A percentile compares a stretch with the other conserved stretches of the same genome.
Evolutionary conservation across 208 protist genomes (phyloP).

Genomic region (Acanthamoeba lugdunensis): DNA sequence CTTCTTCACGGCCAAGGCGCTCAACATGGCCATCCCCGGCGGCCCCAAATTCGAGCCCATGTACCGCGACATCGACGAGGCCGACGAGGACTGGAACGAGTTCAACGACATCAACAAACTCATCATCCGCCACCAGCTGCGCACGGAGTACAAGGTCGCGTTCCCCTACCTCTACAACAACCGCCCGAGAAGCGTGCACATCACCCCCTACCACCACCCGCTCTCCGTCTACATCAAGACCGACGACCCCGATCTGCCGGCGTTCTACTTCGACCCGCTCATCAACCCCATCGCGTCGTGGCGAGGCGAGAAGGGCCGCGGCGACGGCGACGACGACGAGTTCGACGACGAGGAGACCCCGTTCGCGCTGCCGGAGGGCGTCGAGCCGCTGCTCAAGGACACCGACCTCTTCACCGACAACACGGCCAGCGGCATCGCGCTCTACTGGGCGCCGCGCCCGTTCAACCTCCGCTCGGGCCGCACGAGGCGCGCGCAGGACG

Average conservation of each 20-base stretch:
- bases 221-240: constrained; percentile 91
- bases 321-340: background rate
- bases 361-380: constrained; percentile 87
- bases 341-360: constrained; percentile 82
- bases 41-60: constrained; percentile 98
- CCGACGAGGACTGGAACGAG: constrained; percentile 98
- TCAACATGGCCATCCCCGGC: constrained; percentile 98
- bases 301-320: constrained; percentile 46
- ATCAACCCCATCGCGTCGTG: constrained; percentile 96
- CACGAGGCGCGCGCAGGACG: constrained; percentile 96
- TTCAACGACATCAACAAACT: constrained; percentile 99
- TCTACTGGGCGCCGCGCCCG: constrained; percentile 97
- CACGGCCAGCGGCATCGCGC: constrained; percentile 94
- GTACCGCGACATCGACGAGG: constrained; percentile 90
- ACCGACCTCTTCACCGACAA: constrained; percentile 93
- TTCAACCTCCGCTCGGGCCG: constrained; percentile 96
- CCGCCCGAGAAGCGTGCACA: constrained; percentile 93
- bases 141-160: constrained; percentile 99
- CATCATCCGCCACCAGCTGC: constrained; percentile 98
- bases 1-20: constrained; percentile 99
- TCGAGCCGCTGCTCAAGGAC: constrained; percentile 87
- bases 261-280: constrained; percentile 98
- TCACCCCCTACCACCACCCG: constrained; percentile 94
- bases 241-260: constrained; percentile 96
- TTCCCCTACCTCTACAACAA: constrained; percentile 99